Conservation (phyloP, 345 rosid genomes). For the Lenwebbia sp. region DNA sequence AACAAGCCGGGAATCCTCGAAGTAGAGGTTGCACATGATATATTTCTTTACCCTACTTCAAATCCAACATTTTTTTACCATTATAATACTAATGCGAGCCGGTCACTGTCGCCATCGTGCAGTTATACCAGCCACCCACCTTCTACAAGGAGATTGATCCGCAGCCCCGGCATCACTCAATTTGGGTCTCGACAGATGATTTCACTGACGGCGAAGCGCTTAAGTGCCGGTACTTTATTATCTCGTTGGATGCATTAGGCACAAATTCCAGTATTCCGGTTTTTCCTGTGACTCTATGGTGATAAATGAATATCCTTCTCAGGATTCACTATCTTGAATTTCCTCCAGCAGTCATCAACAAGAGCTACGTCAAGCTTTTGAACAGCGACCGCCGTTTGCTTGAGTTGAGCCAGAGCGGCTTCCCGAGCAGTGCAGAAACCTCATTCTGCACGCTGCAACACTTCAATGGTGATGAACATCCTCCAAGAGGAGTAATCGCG, state of each 20-base stretch:
- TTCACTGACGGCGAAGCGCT: slow-evolving; percentile 14
- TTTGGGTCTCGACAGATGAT: slow-evolving; percentile 8
- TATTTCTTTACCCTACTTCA: not conserved
- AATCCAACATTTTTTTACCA: too few species aligned
- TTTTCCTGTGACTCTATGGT: not conserved
- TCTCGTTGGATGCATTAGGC: not conserved
- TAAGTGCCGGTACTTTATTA: not conserved
- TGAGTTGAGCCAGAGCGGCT: slow-evolving; percentile 8
- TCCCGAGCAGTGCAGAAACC: slow-evolving; percentile 1
- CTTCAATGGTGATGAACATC: not conserved
- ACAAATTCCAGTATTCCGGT: not conserved
- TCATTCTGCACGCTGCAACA: not conserved
- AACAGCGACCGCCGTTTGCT: slow-evolving; percentile 23
- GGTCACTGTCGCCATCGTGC: not conserved
- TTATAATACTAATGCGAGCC: not conserved
- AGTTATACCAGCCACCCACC: slow-evolving; percentile 9
- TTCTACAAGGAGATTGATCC: slow-evolving; percentile 10
- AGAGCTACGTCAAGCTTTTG: slow-evolving; percentile 34
- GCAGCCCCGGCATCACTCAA: slow-evolving; percentile 18
- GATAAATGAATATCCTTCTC: not conserved
- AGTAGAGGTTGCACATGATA: slow-evolving; percentile 12
- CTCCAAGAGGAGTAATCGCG: not conserved
- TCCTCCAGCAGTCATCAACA: slow-evolving; percentile 32
- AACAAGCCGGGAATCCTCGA: slow-evolving; percentile 20
- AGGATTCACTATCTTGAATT: slow-evolving; percentile 48